Evolutionary conservation across 2,329 filamentous ascomycete genomes (phyloP).

Genomic region (Venturiaceae sp.): DNA sequence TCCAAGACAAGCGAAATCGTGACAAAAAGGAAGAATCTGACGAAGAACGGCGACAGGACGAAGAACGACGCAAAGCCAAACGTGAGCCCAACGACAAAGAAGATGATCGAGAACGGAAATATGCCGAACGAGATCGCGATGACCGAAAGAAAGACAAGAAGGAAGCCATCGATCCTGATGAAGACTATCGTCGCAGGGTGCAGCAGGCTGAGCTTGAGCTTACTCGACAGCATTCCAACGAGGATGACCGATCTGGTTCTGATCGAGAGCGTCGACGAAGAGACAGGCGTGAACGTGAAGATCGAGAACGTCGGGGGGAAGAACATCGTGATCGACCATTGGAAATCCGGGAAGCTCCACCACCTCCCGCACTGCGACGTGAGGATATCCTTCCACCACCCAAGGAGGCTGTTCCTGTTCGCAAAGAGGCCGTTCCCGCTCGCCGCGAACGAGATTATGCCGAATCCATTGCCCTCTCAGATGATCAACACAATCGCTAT

Average conservation of each 20-base stretch:
- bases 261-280: slow-evolving; percentile 24
- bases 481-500: background rate
- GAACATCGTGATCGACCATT: background rate
- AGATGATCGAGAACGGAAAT: background rate
- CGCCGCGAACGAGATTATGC: background rate
- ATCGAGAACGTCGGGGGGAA: slow-evolving; percentile 17
- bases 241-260: slow-evolving; percentile 3
- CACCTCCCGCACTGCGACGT: slow-evolving; percentile 6
- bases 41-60: slow-evolving; percentile 11
- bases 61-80: slow-evolving; percentile 15
- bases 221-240: slow-evolving; percentile 17
- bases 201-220: slow-evolving; percentile 27
- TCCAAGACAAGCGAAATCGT: slow-evolving; percentile 11
- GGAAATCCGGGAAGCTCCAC: slow-evolving; percentile 13
- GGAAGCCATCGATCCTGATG: slow-evolving; percentile 33
- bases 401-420: background rate
- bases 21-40: slow-evolving; percentile 24
- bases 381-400: background rate
- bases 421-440: background rate
- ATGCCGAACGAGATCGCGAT: slow-evolving; percentile 11
- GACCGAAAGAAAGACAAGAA: slow-evolving; percentile 20
- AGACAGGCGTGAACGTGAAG: slow-evolving; percentile 20
- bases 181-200: slow-evolving; percentile 40
- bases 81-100: slow-evolving; percentile 21
- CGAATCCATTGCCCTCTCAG: background rate